Base-by-base conservation (phyloP, 495 filamentous ascomycete species). In the Penicillium bialowiezense region DNA sequence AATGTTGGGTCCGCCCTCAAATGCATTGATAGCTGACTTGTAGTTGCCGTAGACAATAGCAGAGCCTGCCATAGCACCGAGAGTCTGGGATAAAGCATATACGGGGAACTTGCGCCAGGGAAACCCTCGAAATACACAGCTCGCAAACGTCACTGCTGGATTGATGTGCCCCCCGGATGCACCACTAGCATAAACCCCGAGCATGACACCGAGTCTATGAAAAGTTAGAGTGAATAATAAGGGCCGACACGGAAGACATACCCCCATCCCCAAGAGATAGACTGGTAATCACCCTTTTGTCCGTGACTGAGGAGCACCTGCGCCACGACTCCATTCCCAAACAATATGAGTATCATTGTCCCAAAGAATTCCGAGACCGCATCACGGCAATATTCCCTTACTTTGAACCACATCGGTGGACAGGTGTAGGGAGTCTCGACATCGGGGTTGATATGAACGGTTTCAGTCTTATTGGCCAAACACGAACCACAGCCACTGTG, bases 321-420 rank as follows among this genome's bases (percentile, higher is more conserved):
- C 0, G 82, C 82, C 21, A 86, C 76, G 24, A 66, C 71, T 2
- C 82, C 84, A 51, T 86, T 71, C 21, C 84, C 84, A 60, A 86
- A 86, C 18, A 86, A 63, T 42, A 86, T 68, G 49, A 85, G 41
- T 15, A 84, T 80, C 72, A 85, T 77, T 0, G 76, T 80, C 2
- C 84, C 84, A 41, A 81, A 77, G 66, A 86, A 85, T 42, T 87
- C 84, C 0, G 81, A 76, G 39, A 84, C 74, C 0, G 79, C 80
- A 40, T 84, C 80, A 39, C 73, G 67, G n/a, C 77, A 52, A 8
- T 61, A 50, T 3, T 63, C 64, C 14, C 79, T 64, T 15, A 80
- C 64, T 20, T 63, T 64, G 48, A 65, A 75, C 80, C 79, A 82
- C 13, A 68, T 55, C 1, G 77, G 58, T 5, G 64, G 59, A 29